Conservation (phyloP, 768 basidiomycete genomes). For the Phanerochaete sordida region DNA sequence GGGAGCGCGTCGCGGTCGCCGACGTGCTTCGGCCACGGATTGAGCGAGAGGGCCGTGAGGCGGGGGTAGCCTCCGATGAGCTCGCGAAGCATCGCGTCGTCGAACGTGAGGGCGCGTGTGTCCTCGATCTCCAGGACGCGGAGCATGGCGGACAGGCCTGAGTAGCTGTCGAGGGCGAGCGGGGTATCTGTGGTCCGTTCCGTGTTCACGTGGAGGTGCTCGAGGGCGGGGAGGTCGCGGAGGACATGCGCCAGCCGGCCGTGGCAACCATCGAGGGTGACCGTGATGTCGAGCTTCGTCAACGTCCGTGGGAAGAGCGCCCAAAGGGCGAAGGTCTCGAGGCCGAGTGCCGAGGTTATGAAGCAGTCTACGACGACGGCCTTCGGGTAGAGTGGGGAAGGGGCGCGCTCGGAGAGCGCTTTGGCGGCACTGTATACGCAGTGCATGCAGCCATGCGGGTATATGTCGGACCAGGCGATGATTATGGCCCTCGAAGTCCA, state of each 20-base stretch:
- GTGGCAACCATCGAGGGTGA: conserved; percentile 81
- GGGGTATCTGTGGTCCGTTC: neutral
- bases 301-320: conserved; percentile 48
- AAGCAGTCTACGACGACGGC: neutral
- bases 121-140: neutral
- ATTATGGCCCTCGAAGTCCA: neutral
- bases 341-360: neutral
- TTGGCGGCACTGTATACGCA: no score
- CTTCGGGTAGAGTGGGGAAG: neutral
- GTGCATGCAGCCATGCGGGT: neutral
- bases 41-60: neutral
- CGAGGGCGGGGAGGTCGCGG: neutral
- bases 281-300: conserved; percentile 72
- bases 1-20: neutral
- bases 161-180: neutral
- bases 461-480: neutral
- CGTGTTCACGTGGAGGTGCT: neutral
- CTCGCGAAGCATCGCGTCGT: neutral
- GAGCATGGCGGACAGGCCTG: neutral
- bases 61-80: neutral
- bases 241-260: conserved; percentile 65
- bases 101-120: neutral
- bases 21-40: neutral
- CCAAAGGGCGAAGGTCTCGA: neutral
- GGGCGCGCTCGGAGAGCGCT: neutral